Evolutionary conservation across 1,139 yeast species (phyloP), one percentile per base, ranked within the genome.

Genomic region (Taphrina flavorubra): DNA sequence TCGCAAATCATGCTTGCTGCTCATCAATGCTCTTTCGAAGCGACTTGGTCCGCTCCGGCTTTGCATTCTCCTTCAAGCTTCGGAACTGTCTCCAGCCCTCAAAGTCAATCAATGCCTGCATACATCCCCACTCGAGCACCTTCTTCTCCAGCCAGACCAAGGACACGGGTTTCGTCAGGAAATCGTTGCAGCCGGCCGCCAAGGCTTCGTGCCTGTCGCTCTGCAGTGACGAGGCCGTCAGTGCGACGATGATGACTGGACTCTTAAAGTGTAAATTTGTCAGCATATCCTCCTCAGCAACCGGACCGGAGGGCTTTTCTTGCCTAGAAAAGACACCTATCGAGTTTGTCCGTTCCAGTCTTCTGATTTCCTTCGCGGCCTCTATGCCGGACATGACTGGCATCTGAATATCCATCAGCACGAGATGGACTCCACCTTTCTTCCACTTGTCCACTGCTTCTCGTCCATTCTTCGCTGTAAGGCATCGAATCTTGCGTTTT

Each of bases 141-240:
- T 94, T 94, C 75, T 90, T 91, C 74, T 92, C 92, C 68, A 94
- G 81, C 99, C 99, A 94, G 53, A 87, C 92, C 75, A 94, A 82
- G 75, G 92, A 92, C 14, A 95, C 99, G 0, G 99, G 99, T 73
- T 94, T 94, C n/a, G 98, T 94, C 74, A 94, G 81, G 78, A 89
- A 94, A 78, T 94, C 99, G 76, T 94, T 94, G 79, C 99, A 94
- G 58, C 99, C 99, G 1, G 98, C 97, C 58, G 96, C 89, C 71
- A 94, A 81, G 0, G 99, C 99, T 75, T 90, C 91, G 72, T 91
- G 88, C 76, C 90, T 87, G 78, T 92, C 98, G 36, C 88, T 87
- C n/a, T 89, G 86, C 25, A 95, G 85, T 20, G 95, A 89, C 13
- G 94, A 87, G 0, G 99, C 99, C 0, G 99, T 94, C 68, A 94